A percentile compares a stretch with the other conserved stretches of the same genome.
These are phyloP conservation scores for Apiospora kogelbergensis DNA, from an alignment of 2,329 filamentous ascomycete species.

Conservation along the genomic window DNA sequence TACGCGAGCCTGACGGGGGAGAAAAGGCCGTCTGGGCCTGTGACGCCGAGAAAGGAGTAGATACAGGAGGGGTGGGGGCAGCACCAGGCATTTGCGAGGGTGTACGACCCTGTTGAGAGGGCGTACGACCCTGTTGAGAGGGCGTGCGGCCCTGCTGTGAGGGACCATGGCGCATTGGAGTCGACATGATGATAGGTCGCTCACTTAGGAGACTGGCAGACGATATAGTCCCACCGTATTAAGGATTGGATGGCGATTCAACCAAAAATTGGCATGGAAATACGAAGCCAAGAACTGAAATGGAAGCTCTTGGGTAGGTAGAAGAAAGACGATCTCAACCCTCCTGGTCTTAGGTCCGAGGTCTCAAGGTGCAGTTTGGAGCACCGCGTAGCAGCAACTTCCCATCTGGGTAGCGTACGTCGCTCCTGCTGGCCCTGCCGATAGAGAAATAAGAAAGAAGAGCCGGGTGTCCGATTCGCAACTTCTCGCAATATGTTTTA, in stretches of 20 bases:
- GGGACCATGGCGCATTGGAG: constrained; percentile 36
- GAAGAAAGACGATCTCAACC: neutral
- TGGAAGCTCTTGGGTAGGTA: neutral
- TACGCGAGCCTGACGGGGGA: constrained; percentile 52
- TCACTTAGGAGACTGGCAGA: neutral
- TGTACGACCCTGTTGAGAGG: constrained; percentile 52
- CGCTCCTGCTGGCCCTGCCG: neutral
- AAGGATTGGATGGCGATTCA: neutral
- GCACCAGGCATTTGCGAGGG: constrained; percentile 49
- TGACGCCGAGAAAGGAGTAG: constrained; percentile 62
- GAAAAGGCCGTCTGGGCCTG: constrained; percentile 59
- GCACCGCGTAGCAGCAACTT: neutral
- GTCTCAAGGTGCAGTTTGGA: neutral
- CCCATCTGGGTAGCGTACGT: neutral
- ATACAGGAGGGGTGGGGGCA: constrained; percentile 63
- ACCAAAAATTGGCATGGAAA: neutral
- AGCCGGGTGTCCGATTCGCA: neutral
- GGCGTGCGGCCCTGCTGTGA: constrained; percentile 52
- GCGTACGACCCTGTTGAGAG: constrained; percentile 51
- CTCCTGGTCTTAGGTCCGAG: neutral
- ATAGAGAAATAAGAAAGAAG: neutral
- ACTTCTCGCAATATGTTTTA: neutral
- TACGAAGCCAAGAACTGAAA: neutral
- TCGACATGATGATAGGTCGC: constrained; percentile 28
- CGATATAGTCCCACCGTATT: neutral